Evolutionary conservation across 805 yeast genomes (phyloP).

Genomic region (Suhomyces kilbournensis): DNA sequence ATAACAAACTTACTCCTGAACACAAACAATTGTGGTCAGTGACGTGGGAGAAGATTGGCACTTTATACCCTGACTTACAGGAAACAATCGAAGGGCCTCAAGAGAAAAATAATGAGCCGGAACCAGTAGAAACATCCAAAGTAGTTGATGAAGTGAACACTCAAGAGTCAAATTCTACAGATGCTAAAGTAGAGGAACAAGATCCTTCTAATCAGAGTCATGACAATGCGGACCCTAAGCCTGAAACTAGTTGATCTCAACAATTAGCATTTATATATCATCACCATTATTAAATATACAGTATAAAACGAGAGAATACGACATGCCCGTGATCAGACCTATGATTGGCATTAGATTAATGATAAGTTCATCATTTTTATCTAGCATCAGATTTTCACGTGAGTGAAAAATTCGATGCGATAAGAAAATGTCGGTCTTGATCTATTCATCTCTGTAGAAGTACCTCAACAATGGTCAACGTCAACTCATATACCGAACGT

Average conservation of each 20-base stretch:
- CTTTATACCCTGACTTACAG: constrained; percentile 26
- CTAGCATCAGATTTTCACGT: not conserved
- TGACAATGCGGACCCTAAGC: not conserved
- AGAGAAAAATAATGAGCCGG: not conserved
- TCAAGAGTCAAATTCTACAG: not conserved
- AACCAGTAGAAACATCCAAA: not conserved
- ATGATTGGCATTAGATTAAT: not conserved
- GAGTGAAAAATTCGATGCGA: not conserved
- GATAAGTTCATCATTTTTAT: too few relatives aligned
- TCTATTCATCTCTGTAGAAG: not conserved
- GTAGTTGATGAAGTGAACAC: not conserved
- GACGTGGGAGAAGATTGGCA: constrained; percentile 32
- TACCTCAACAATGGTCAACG: constrained; percentile 16
- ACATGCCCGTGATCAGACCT: not conserved
- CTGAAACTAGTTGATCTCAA: not conserved
- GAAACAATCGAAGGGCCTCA: not conserved
- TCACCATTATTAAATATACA: not conserved
- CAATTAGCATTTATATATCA: not conserved
- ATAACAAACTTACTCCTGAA: constrained; percentile 21
- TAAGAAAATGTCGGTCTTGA: not conserved
- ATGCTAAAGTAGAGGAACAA: not conserved
- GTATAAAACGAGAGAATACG: not conserved
- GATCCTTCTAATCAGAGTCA: not conserved
- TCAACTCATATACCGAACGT: constrained; percentile 58
- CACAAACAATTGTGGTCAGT: constrained; percentile 26